phyloP scores from a whole-genome alignment of 2,329 filamentous ascomycete species.

The Phialophora tarda region DNA sequence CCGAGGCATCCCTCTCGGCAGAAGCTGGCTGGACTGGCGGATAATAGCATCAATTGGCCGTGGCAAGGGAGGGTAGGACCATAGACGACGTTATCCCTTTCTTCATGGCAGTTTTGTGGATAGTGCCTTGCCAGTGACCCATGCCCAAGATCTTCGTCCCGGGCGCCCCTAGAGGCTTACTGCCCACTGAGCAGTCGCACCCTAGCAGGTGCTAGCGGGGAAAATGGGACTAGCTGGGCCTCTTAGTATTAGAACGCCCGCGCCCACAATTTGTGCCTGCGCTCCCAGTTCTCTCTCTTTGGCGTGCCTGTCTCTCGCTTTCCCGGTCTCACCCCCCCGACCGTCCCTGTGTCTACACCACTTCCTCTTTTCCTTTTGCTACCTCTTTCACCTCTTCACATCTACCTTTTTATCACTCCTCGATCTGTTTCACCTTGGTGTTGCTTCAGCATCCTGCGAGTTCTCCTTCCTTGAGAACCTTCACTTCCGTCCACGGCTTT shows the following conservation, averaged over 20 bases:
- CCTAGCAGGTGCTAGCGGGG: slow-evolving; percentile 17
- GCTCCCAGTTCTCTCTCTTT: slow-evolving; percentile 19
- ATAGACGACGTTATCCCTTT: slow-evolving; percentile 9
- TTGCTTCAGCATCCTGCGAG: slow-evolving; percentile 32
- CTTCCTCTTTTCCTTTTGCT: slow-evolving; percentile 23
- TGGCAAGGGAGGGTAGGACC: not conserved
- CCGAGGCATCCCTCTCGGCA: not conserved
- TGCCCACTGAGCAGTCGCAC: slow-evolving; percentile 5
- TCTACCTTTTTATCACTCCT: slow-evolving; percentile 18
- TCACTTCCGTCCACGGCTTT: slow-evolving; percentile 37
- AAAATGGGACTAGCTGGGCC: slow-evolving; percentile 12
- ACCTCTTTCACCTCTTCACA: slow-evolving; percentile 19
- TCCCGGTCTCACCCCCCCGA: slow-evolving; percentile 26
- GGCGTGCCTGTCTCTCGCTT: slow-evolving; percentile 30
- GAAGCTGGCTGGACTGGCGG: slow-evolving; percentile 10
- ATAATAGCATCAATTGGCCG: slow-evolving; percentile 14
- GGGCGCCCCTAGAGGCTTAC: slow-evolving; percentile 11
- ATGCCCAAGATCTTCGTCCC: slow-evolving; percentile 21
- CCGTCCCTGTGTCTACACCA: slow-evolving; percentile 23
- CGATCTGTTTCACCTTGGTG: slow-evolving; percentile 34
- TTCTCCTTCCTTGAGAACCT: slow-evolving; percentile 29
- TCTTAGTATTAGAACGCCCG: slow-evolving; percentile 21
- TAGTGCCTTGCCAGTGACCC: slow-evolving; percentile 9
- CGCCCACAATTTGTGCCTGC: slow-evolving; percentile 14
- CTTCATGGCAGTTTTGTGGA: slow-evolving; percentile 5